These are phyloP conservation scores for Aspergillus cavernicola DNA, from an alignment of 495 filamentous ascomycete species.

Conservation along the genomic window DNA sequence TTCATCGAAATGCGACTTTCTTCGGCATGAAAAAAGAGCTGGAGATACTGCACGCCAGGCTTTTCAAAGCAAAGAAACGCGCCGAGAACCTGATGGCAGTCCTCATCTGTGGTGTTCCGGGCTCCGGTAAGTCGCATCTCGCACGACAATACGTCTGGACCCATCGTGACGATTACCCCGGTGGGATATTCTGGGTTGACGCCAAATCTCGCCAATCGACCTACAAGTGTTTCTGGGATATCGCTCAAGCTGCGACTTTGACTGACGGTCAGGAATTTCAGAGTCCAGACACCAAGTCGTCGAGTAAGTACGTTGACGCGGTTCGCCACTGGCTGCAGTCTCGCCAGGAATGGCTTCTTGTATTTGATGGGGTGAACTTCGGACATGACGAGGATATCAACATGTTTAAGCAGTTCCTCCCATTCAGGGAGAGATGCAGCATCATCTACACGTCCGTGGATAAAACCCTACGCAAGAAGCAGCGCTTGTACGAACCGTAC, in stretches of 20 bases:
- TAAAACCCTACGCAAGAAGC: conserved; percentile 60
- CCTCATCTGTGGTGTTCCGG: conserved; percentile 69
- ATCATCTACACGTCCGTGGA: conserved; percentile 78
- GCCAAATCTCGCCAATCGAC: conserved; percentile 62
- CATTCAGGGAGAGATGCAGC: conserved; percentile 62
- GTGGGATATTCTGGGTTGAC: conserved; percentile 78
- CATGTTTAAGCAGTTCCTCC: conserved; percentile 62
- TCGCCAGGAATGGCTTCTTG: conserved; percentile 68
- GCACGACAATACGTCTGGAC: conserved; percentile 75
- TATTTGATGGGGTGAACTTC: conserved; percentile 73
- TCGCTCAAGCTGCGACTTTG: conserved; percentile 62
- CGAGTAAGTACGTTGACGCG: conserved; percentile 52
- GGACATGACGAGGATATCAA: conserved; percentile 54
- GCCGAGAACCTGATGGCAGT: conserved; percentile 63
- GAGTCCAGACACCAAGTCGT: conserved; percentile 36
- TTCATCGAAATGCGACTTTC: conserved; percentile 75
- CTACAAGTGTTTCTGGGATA: conserved; percentile 69
- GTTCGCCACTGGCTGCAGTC: conserved; percentile 69
- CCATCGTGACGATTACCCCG: conserved; percentile 61
- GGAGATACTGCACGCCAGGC: conserved; percentile 60
- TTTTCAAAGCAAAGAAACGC: conserved; percentile 61
- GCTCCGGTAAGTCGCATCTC: conserved; percentile 78
- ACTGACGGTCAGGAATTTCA: conserved; percentile 37
- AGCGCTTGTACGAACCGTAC: conserved; percentile 69
- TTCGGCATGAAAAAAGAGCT: conserved; percentile 71